Percentiles rank a stretch among this genome's conserved stretches.
Evolutionary conservation across 306 rosid species (phyloP).

Genomic region (Abrus pulchellus): DNA sequence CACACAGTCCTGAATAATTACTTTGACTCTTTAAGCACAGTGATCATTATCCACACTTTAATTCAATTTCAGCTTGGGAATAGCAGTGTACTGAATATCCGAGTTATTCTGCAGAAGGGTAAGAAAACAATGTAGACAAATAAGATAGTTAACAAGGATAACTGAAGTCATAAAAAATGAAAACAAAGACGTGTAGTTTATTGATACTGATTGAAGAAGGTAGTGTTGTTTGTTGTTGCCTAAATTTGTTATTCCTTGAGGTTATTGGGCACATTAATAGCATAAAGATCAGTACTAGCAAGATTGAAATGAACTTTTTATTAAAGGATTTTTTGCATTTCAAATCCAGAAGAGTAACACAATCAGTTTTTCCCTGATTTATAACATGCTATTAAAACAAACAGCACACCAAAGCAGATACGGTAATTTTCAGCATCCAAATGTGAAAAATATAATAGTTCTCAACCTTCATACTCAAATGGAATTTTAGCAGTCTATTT

Average conservation of each 20-base stretch:
- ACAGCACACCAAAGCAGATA: background rate
- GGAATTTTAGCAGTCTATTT: background rate
- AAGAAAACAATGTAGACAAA: slow-evolving; percentile 43
- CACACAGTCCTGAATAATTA: slow-evolving; percentile 5
- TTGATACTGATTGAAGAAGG: slow-evolving; percentile 25
- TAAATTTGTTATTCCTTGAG: slow-evolving; percentile 6
- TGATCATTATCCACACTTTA: slow-evolving; percentile 28
- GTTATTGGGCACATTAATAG: background rate
- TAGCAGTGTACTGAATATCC: slow-evolving; percentile 9
- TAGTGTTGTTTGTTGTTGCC: background rate
- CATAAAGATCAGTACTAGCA: slow-evolving; percentile 3
- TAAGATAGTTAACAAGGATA: slow-evolving; percentile 37
- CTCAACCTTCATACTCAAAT: background rate
- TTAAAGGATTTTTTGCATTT: slow-evolving; percentile 2
- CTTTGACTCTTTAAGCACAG: slow-evolving; percentile 18
- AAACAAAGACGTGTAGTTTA: slow-evolving; percentile 30
- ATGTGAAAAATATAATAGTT: background rate
- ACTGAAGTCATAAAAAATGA: slow-evolving; percentile 28
- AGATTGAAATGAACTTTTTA: background rate
- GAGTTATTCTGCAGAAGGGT: slow-evolving; percentile 57
- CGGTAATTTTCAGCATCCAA: background rate
- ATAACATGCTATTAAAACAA: background rate
- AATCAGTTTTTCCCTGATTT: slow-evolving; percentile 23
- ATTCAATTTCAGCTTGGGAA: slow-evolving; percentile 11
- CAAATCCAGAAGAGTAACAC: slow-evolving; percentile 16